A percentile compares a stretch with the other conserved stretches of the same genome.
phyloP scores from a whole-genome alignment of 345 rosid genomes.

The Trapa incisa region DNA sequence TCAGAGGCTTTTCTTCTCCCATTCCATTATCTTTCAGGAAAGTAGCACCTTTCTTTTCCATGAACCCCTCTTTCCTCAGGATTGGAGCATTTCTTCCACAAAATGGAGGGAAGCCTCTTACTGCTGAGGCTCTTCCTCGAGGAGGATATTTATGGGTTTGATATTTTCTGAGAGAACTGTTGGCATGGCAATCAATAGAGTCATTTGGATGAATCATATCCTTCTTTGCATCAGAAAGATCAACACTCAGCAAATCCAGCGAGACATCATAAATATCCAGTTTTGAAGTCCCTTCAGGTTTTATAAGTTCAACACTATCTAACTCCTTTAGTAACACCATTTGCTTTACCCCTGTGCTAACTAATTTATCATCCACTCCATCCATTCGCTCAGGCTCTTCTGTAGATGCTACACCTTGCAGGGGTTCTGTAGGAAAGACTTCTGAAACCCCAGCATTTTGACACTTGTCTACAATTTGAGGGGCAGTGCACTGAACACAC shows the following conservation, averaged over 20 bases:
- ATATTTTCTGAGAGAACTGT: constrained; percentile 6
- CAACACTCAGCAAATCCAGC: constrained; percentile 6
- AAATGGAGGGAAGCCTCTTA: constrained; percentile 42
- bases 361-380: background rate
- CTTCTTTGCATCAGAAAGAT: constrained; percentile 10
- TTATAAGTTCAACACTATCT: constrained; percentile 8
- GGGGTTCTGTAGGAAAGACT: background rate
- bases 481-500: background rate
- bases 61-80: constrained; percentile 10
- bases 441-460: background rate
- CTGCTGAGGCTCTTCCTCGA: constrained; percentile 32
- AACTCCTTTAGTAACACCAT: background rate
- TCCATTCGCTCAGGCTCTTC: background rate
- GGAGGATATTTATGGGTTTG: constrained; percentile 26
- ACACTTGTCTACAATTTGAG: background rate
- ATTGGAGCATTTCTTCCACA: constrained; percentile 33
- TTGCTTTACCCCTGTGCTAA: background rate
- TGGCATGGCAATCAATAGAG: background rate
- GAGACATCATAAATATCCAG: constrained; percentile 6
- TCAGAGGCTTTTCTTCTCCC: constrained; percentile 9
- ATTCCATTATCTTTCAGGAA: constrained; percentile 9
- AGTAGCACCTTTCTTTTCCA: constrained; percentile 4
- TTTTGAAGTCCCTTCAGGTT: constrained; percentile 4
- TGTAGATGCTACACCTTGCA: background rate
- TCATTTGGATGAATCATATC: constrained; percentile 1